Evolutionary conservation across 108 stramenopile genomes (phyloP).

Genomic region (Cylindrotheca fusiformis): DNA sequence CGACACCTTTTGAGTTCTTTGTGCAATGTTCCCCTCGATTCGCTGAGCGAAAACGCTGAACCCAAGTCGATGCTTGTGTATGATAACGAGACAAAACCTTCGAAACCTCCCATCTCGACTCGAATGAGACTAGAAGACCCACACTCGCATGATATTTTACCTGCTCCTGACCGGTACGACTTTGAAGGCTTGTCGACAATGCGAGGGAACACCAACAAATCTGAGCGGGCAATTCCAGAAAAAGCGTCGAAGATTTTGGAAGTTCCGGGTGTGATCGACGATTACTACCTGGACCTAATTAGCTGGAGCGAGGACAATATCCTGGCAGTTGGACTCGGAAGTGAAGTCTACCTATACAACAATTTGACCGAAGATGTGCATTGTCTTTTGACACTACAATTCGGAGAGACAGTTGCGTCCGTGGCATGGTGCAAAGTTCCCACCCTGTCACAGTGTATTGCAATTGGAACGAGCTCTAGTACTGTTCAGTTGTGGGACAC

Average conservation of each 20-base stretch:
- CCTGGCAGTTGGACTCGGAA: slow-evolving; percentile 85
- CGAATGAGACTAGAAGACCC: background rate
- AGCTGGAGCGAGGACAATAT: slow-evolving; percentile 78
- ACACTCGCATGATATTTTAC: background rate
- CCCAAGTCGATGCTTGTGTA: background rate
- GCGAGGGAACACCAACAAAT: background rate
- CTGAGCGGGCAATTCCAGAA: background rate
- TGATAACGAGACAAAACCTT: background rate
- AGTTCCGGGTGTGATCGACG: slow-evolving; percentile 83
- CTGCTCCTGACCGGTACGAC: background rate
- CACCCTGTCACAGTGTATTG: too few species aligned
- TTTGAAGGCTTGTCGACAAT: background rate
- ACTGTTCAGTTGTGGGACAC: too few species aligned
- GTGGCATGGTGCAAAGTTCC: too few species aligned
- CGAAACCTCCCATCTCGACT: background rate
- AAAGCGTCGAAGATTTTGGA: slow-evolving; percentile 39
- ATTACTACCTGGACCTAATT: slow-evolving; percentile 89
- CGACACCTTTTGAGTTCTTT: background rate
- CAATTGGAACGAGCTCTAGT: too few species aligned
- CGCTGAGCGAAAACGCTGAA: background rate
- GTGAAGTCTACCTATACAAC: slow-evolving; percentile 92
- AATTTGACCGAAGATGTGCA: slow-evolving; percentile 75
- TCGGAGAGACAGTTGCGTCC: too few species aligned
- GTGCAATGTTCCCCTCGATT: slow-evolving; percentile 3
- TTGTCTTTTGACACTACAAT: too few species aligned